Evolutionary conservation across 148 eudicot species (phyloP).

Genomic region (Silene uniflora): DNA sequence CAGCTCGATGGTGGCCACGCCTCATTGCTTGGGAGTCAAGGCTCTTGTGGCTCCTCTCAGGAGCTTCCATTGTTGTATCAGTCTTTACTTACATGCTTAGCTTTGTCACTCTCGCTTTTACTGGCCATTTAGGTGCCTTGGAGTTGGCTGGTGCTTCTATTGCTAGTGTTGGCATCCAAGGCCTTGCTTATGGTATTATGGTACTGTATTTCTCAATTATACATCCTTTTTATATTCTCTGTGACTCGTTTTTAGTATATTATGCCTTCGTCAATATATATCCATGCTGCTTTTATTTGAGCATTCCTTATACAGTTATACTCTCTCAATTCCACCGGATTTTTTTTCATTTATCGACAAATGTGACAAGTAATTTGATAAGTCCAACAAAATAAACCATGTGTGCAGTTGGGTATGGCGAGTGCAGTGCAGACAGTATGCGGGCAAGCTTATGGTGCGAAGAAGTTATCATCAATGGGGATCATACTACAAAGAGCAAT

Average conservation of each 20-base stretch:
- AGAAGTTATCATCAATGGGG: slow-evolving; percentile 41
- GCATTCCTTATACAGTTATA: too few species aligned
- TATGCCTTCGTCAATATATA: too few species aligned
- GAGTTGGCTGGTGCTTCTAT: slow-evolving; percentile 50
- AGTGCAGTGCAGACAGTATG: slow-evolving; percentile 66
- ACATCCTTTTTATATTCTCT: too few species aligned
- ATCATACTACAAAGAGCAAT: slow-evolving; percentile 53
- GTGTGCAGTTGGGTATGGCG: slow-evolving; percentile 60
- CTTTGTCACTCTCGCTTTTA: slow-evolving; percentile 41
- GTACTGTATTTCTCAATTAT: slow-evolving; percentile 8
- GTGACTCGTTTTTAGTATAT: too few species aligned
- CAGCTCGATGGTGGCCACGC: slow-evolving; percentile 39
- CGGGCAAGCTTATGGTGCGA: slow-evolving; percentile 63
- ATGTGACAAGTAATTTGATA: too few species aligned
- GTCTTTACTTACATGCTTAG: slow-evolving; percentile 56
- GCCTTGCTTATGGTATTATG: slow-evolving; percentile 49
- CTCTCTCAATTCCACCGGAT: too few species aligned
- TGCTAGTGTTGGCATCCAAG: slow-evolving; percentile 47
- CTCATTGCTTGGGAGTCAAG: slow-evolving; percentile 54
- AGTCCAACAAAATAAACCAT: slow-evolving; percentile 30
- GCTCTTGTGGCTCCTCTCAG: slow-evolving; percentile 53
- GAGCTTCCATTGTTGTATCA: slow-evolving; percentile 49
- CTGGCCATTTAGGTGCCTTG: slow-evolving; percentile 40
- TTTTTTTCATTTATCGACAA: too few species aligned
- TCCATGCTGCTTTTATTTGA: too few species aligned